Evolutionary conservation across 371 early-diverging fungal species (phyloP), one percentile per base, ranked within the genome.

Genomic region (Mortierella sp.): DNA sequence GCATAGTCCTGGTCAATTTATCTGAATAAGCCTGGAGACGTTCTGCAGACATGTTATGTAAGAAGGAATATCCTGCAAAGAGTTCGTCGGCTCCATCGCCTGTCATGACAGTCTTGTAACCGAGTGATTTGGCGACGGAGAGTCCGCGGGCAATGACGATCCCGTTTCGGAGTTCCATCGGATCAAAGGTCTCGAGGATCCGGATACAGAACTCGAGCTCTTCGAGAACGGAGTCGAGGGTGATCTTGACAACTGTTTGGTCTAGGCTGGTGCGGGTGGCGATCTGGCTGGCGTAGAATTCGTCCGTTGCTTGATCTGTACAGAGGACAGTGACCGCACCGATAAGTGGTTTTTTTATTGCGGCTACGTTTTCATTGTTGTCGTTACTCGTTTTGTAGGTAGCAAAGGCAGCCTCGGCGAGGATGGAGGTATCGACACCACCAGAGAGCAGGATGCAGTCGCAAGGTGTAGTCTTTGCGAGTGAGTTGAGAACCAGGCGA

Each of bases 21-120:
- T 58, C 42, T 3, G 79, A 84, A 54, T 82, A 86, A 3, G 66
- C 67, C 11, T 56, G 52, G 34, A 88, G 60, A 11, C 79, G 50
- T 21, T 56, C 80, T 0, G 79, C 76, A 2, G 75, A 60, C 82
- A 85, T 83, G 49, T 43, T 50, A 39, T 79, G 80, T 58, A 90
- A 67, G 58, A 87, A 86, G 4, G 73, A 58, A 68, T 90, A 88
- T 0, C 90, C 90, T 7, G 84, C 87, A 71, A 88, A 90, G 27
- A 88, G 75, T 50, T 88, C 88, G 50, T 90, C 90, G 0, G 88
- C 84, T 0, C 86, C 89, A 64, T 89, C 88, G 27, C 90, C 90
- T 0, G 89, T 87, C 63, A 84, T 78, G n/a, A 89, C 82, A 0
- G 82, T 70, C 46, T 55, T 78, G 69, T 83, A 80, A 5, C 88